phyloP scores from a whole-genome alignment of 371 early-diverging fungal species.

The Conidiobolus incongruus region DNA sequence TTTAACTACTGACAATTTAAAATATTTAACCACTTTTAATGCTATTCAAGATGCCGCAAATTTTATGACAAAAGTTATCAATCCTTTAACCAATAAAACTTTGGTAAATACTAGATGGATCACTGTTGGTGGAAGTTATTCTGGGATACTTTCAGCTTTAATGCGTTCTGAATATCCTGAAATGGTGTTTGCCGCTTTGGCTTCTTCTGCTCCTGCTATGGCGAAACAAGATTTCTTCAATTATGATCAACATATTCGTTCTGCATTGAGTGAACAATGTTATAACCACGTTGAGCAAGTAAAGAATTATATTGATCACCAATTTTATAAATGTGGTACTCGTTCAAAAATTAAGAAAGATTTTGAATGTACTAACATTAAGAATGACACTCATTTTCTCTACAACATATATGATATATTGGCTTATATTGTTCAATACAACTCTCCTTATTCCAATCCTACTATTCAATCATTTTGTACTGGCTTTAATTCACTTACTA shows the following conservation, averaged over 20 bases:
- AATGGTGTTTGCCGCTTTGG: conserved; percentile 36
- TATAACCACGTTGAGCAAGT: not conserved
- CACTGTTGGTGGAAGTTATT: conserved; percentile 43
- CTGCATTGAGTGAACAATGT: not conserved
- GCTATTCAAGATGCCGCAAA: conserved; percentile 33
- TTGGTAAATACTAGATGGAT: conserved; percentile 22
- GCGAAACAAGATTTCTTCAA: conserved; percentile 29
- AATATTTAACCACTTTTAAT: conserved; percentile 25
- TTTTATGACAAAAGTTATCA: conserved; percentile 18
- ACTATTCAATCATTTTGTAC: not conserved
- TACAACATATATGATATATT: not conserved
- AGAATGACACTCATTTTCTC: not conserved
- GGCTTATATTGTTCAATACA: conserved; percentile 2
- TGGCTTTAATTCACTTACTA: not conserved
- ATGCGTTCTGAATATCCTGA: conserved; percentile 33
- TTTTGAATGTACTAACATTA: not conserved
- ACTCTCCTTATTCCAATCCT: not conserved
- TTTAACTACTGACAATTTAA: conserved; percentile 9
- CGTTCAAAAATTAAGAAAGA: not conserved
- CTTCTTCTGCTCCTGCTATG: conserved; percentile 43
- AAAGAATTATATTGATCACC: not conserved
- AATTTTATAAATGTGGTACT: not conserved
- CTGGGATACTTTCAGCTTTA: conserved; percentile 50
- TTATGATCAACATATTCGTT: conserved; percentile 12
- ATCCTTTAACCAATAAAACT: conserved; percentile 7